Base-by-base conservation (phyloP, 352 stramenopile species). In the Aphanomyces astaci region DNA sequence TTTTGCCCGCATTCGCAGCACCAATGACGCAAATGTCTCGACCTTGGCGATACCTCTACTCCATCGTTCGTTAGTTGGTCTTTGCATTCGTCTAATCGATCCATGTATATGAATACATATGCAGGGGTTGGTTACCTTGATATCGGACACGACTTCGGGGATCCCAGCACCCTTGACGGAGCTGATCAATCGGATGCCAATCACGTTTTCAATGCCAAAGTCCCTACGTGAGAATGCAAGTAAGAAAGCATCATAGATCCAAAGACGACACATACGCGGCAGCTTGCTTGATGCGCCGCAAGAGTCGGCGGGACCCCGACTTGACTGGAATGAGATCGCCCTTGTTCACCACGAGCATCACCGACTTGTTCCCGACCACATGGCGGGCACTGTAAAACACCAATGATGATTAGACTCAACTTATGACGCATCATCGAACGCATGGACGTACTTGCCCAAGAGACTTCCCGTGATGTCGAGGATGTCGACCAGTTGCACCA, bases 1-100 rank as follows among this genome's bases (percentile, higher is more conserved):
- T 94, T 74, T 97, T 97, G 68, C 91, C 91, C 7, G 95, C 91
- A 71, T 97, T 97, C 19, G 90, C 91, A 5, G 90, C 87, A 33
- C 91, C 91, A 2, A 97, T 82, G 0, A 97, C 87, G 74, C 94
- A 96, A 27, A 97, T 78, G 68, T 96, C 90, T 13, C 87, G 78
- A 31, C 83, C 79, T 49, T 96, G 72, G 40, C 78, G 80, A 62
- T 82, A 78, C 70, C 92, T 91, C 64, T 51, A 49, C 27, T 73
- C n/a, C n/a, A n/a, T n/a, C n/a, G n/a, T n/a, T n/a, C n/a, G n/a
- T n/a, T n/a, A n/a, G n/a, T n/a, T n/a, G n/a, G n/a, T n/a, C n/a
- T n/a, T n/a, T n/a, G n/a, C n/a, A n/a, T n/a, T n/a, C n/a, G n/a
- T n/a, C n/a, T n/a, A n/a, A n/a, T n/a, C 63, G 40, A 66, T 33